Conservation (phyloP, 2,329 filamentous ascomycete species). For the Diaporthe humulicola region DNA sequence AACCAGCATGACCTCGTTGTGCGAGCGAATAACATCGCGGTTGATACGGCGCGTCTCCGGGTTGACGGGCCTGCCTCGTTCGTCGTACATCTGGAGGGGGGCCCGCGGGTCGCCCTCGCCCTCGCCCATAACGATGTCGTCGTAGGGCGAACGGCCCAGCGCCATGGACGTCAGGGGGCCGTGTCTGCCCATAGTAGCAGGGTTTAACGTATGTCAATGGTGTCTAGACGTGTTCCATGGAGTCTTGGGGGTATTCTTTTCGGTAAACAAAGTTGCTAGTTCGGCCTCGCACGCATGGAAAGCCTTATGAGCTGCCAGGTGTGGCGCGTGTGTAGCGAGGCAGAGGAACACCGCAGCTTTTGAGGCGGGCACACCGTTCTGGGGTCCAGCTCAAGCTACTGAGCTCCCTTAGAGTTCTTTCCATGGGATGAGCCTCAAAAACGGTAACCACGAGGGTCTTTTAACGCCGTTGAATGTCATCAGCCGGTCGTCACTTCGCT, state of each 20-base stretch:
- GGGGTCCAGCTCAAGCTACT: neutral
- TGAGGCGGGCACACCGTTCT: neutral
- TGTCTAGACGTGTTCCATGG: neutral
- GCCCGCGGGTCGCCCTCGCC: conserved; percentile 57
- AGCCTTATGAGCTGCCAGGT: neutral
- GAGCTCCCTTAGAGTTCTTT: neutral
- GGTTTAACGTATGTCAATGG: no score
- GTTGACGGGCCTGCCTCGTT: conserved; percentile 68
- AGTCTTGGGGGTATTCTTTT: no score
- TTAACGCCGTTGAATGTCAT: neutral
- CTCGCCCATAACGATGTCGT: conserved; percentile 66
- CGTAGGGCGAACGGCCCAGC: conserved; percentile 71
- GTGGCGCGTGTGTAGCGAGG: neutral
- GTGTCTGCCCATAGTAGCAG: conserved; percentile 67
- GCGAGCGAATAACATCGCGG: conserved; percentile 69
- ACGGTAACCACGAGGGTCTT: neutral
- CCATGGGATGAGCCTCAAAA: neutral
- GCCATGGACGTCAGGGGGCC: conserved; percentile 70
- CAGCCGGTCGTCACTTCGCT: neutral
- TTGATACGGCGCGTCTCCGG: conserved; percentile 67
- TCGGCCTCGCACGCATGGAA: neutral
- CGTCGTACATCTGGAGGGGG: conserved; percentile 65
- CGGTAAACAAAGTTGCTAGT: neutral
- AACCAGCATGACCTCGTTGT: conserved; percentile 74
- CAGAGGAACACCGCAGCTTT: neutral